Conservation (phyloP, 768 basidiomycete species). For the Suillus subalutaceus region DNA sequence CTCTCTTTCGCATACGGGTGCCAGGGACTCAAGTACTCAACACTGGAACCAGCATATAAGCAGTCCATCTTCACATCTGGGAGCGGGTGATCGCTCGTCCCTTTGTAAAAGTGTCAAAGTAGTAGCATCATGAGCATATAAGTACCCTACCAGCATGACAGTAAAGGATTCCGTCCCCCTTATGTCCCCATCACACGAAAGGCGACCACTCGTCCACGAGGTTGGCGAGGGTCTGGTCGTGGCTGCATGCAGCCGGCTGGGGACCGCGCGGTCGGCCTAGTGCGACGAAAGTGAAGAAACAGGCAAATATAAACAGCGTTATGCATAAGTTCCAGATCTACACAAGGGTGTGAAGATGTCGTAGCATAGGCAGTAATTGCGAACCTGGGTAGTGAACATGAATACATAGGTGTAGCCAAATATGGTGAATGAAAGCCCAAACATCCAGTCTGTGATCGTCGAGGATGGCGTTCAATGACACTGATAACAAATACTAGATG, state of each 20-base stretch:
- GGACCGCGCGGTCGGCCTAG: neutral
- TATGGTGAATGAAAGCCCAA: slow-evolving; percentile 27
- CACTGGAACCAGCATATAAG: slow-evolving; percentile 19
- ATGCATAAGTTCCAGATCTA: slow-evolving; percentile 30
- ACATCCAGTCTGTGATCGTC: slow-evolving; percentile 31
- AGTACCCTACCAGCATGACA: neutral
- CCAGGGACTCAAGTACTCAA: neutral
- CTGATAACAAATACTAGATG: neutral
- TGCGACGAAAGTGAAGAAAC: neutral
- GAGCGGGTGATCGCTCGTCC: neutral
- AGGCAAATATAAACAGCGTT: neutral
- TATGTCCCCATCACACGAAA: neutral
- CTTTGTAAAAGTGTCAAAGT: neutral
- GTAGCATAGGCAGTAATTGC: neutral
- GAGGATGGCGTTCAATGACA: neutral
- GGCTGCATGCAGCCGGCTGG: neutral
- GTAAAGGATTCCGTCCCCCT: neutral
- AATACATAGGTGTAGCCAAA: too few species aligned
- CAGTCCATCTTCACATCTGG: slow-evolving; percentile 13
- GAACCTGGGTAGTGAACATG: slow-evolving; percentile 33
- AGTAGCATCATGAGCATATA: neutral
- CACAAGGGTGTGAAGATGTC: neutral
- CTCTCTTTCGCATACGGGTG: too few species aligned
- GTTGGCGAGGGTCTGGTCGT: neutral
- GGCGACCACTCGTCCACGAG: neutral